Conservation (phyloP, 805 yeast genomes). For the Cyberlindnera subsufficiens region DNA sequence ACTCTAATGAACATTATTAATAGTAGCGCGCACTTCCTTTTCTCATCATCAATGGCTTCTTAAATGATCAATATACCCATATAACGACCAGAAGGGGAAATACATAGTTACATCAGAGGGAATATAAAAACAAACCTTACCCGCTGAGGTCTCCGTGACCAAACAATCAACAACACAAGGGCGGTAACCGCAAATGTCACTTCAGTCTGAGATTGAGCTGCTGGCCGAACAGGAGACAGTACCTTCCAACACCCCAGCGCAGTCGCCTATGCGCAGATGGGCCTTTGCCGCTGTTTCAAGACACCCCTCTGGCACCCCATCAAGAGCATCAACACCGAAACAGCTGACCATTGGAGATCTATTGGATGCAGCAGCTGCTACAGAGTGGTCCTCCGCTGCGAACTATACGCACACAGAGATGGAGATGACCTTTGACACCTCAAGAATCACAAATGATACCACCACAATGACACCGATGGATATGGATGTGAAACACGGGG, state of each 20-base stretch:
- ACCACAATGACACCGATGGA: slow-evolving; percentile 8
- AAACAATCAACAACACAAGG: no score
- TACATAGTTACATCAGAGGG: no score
- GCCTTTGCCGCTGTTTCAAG: neutral
- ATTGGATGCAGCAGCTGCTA: slow-evolving; percentile 3
- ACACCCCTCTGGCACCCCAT: neutral
- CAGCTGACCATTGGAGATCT: slow-evolving; percentile 2
- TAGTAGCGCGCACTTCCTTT: no score
- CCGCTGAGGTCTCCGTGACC: no score
- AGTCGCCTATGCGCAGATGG: neutral
- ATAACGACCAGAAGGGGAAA: no score
- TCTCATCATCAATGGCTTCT: no score
- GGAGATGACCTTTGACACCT: neutral
- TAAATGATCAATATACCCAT: no score
- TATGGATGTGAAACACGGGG: slow-evolving; percentile 4
- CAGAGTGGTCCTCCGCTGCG: slow-evolving; percentile 1
- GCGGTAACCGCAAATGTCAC: no score
- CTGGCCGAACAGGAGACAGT: neutral
- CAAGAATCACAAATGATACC: neutral
- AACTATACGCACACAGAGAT: slow-evolving; percentile 1
- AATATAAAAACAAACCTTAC: no score
- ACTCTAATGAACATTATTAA: no score
- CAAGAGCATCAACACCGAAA: slow-evolving; percentile 1
- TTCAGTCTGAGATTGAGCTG: no score
- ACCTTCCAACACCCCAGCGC: slow-evolving; percentile 2